phyloP scores from a whole-genome alignment of 805 yeast genomes.

The Candida cerambycidarum region DNA sequence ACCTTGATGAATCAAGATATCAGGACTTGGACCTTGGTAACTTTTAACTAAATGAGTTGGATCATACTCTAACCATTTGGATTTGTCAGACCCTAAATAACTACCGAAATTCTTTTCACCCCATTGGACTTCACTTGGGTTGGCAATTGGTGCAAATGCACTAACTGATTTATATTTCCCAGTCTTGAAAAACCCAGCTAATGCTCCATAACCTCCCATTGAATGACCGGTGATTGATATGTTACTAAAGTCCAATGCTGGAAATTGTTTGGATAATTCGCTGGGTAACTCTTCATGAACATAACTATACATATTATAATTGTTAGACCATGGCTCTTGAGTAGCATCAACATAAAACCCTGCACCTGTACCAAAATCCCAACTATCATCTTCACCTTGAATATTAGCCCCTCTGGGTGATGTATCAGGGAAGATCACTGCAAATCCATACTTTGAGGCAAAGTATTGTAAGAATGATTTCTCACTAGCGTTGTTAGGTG shows the following conservation, averaged over 20 bases:
- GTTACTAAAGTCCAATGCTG: constrained; percentile 59
- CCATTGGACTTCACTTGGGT: constrained; percentile 81
- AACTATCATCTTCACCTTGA: constrained; percentile 78
- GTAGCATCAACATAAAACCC: constrained; percentile 92
- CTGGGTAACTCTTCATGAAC: constrained; percentile 71
- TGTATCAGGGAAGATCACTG: constrained; percentile 92
- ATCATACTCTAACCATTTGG: constrained; percentile 74
- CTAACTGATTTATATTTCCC: constrained; percentile 74
- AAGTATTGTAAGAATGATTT: constrained; percentile 85
- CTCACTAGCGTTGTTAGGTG: constrained; percentile 90
- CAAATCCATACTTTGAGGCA: constrained; percentile 81
- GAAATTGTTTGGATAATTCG: constrained; percentile 42
- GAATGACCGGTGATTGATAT: constrained; percentile 93
- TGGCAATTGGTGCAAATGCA: constrained; percentile 88
- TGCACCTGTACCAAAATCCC: constrained; percentile 94
- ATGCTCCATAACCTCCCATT: constrained; percentile 97
- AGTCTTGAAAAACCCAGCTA: constrained; percentile 62
- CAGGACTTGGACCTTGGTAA: constrained; percentile 52
- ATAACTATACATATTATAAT: constrained; percentile 87
- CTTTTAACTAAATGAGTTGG: constrained; percentile 72
- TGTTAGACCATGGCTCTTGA: constrained; percentile 61
- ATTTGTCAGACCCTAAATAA: constrained; percentile 65
- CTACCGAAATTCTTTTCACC: constrained; percentile 81
- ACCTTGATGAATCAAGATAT: constrained; percentile 82
- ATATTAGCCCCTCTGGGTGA: constrained; percentile 85